Percentiles rank a stretch among this genome's conserved stretches.
Conservation (phyloP, 352 stramenopile genomes). For the Phytophthora chlamydospora region DNA sequence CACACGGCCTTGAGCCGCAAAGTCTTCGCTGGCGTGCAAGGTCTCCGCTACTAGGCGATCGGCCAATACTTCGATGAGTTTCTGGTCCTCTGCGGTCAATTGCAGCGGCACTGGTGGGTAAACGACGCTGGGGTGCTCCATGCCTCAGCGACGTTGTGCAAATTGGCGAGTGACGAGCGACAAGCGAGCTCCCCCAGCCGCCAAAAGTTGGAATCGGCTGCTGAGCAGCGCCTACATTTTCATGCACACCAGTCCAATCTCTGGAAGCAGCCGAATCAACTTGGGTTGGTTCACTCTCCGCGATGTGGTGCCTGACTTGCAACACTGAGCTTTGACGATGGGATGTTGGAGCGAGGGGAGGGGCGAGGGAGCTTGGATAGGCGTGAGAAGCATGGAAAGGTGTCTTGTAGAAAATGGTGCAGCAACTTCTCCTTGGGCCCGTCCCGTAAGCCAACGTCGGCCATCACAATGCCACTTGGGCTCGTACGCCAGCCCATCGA, state of each 20-base stretch:
- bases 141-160: neutral
- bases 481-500: no score
- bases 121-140: constrained; percentile 14
- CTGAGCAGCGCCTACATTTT: constrained; percentile 9
- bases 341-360: constrained; percentile 12
- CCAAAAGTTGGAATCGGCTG: constrained; percentile 20
- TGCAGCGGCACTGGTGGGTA: constrained; percentile 27
- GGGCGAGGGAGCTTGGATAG: constrained; percentile 15
- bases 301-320: constrained; percentile 8
- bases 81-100: constrained; percentile 51
- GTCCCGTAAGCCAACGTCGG: constrained; percentile 8
- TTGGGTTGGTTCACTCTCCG: constrained; percentile 6
- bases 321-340: constrained; percentile 2
- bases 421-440: neutral
- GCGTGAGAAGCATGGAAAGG: constrained; percentile 9
- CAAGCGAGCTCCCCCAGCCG: neutral
- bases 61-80: constrained; percentile 44
- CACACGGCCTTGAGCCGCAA: constrained; percentile 39
- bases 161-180: constrained; percentile 25
- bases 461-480: constrained; percentile 1
- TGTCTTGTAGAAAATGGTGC: constrained; percentile 13
- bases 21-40: constrained; percentile 54
- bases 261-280: constrained; percentile 26
- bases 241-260: constrained; percentile 25
- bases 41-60: constrained; percentile 62